Evolutionary conservation across 2,329 filamentous ascomycete species (phyloP).

Genomic region (Acephala macrosclerotiorum): DNA sequence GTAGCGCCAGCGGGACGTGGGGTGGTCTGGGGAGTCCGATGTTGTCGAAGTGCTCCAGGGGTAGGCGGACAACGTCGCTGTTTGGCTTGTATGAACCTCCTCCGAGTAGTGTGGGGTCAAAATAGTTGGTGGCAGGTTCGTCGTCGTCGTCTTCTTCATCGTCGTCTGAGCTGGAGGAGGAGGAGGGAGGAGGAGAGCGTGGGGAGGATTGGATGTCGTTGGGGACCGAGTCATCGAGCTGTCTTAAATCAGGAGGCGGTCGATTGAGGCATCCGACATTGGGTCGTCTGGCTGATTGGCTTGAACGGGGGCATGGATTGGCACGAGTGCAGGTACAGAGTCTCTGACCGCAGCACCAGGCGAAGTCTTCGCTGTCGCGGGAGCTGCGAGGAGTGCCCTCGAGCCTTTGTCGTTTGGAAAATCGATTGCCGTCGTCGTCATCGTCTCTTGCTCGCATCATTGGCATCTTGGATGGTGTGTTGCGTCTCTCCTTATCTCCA

Average conservation of each 20-base stretch:
- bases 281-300: background rate
- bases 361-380: no score
- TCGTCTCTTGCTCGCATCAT: conserved; percentile 4
- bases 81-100: background rate
- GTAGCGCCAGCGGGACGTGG: background rate
- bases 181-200: no score
- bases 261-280: no score
- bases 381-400: no score
- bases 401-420: background rate
- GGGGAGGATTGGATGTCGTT: no score
- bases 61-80: background rate
- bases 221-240: no score
- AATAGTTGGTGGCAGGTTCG: background rate
- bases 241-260: no score
- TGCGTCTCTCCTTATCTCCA: background rate
- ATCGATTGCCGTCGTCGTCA: background rate
- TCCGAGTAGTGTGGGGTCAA: background rate
- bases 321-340: background rate
- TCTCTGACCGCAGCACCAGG: no score
- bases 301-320: background rate
- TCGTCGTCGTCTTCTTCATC: background rate
- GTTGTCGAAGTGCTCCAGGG: background rate
- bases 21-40: background rate
- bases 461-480: background rate
- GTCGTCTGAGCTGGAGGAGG: background rate